phyloP scores from a whole-genome alignment of 805 yeast species.

The Wickerhamomyces mucosus region DNA sequence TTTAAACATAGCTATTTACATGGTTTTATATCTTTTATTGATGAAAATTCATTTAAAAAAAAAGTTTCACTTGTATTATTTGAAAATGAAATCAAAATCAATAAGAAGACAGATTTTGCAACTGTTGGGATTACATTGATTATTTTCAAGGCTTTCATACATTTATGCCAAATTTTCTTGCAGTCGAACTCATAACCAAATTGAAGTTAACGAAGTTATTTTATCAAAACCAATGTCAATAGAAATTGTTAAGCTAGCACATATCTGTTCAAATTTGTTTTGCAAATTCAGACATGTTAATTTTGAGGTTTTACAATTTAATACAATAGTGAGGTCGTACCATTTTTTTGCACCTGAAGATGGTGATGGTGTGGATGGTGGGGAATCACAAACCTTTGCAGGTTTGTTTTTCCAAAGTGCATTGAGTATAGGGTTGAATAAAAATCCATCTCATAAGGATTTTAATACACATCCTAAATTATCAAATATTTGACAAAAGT shows the following conservation, averaged over 20 bases:
- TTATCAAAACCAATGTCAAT: background rate
- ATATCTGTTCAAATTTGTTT: background rate
- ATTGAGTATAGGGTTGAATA: background rate
- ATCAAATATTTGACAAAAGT: background rate
- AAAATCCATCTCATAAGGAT: too few species aligned
- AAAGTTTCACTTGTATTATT: too few species aligned
- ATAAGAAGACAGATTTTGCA: conserved; percentile 19
- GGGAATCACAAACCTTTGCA: background rate
- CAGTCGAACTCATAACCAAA: conserved; percentile 12
- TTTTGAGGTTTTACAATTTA: background rate
- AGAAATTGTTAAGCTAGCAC: background rate
- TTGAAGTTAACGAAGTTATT: too few species aligned
- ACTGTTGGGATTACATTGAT: conserved; percentile 14
- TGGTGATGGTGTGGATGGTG: conserved; percentile 1
- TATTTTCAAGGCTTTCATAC: conserved; percentile 13
- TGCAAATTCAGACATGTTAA: background rate
- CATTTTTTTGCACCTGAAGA: conserved; percentile 1
- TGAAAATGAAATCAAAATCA: conserved; percentile 9
- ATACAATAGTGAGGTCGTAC: background rate
- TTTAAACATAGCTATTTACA: too few species aligned
- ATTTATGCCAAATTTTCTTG: conserved; percentile 12
- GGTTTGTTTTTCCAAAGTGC: conserved; percentile 1
- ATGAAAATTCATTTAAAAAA: too few species aligned
- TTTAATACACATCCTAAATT: conserved; percentile 1
- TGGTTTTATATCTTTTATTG: too few species aligned